Evolutionary conservation across 2,329 filamentous ascomycete genomes (phyloP).

Genomic region (Fusarium nanum): DNA sequence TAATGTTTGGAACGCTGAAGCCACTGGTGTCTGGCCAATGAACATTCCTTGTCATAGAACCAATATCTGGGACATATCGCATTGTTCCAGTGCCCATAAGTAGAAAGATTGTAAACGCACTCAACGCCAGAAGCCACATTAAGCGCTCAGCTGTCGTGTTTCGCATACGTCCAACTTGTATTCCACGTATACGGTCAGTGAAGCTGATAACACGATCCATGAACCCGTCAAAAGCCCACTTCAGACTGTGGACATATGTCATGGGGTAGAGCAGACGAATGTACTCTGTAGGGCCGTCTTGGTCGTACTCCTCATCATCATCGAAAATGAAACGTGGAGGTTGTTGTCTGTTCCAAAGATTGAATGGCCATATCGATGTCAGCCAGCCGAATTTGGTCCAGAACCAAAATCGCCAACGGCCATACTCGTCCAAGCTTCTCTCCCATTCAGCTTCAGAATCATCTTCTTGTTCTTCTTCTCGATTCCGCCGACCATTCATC

Average conservation of each 20-base stretch:
- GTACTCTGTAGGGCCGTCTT: conserved; percentile 36
- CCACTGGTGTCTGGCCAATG: background rate
- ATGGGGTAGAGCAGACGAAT: conserved; percentile 48
- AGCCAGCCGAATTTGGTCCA: conserved; percentile 39
- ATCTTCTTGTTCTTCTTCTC: background rate
- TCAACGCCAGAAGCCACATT: background rate
- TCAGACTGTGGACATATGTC: conserved; percentile 47
- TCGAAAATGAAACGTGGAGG: background rate
- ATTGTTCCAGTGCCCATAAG: background rate
- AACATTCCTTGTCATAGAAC: background rate
- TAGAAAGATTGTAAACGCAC: conserved; percentile 8
- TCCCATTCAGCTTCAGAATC: background rate
- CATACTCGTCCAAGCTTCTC: background rate
- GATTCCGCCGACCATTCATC: background rate
- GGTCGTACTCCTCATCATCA: conserved; percentile 13
- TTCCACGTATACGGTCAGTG: conserved; percentile 28
- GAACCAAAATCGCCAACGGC: conserved; percentile 35
- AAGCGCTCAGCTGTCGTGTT: background rate
- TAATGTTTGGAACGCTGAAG: conserved; percentile 38
- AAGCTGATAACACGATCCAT: conserved; percentile 37
- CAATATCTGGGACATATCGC: conserved; percentile 1
- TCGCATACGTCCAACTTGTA: background rate
- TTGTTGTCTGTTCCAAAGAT: background rate
- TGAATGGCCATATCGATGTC: conserved; percentile 37
- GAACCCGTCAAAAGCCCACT: conserved; percentile 39